phyloP scores from a whole-genome alignment of 345 rosid genomes.

The Brassica juncea region DNA sequence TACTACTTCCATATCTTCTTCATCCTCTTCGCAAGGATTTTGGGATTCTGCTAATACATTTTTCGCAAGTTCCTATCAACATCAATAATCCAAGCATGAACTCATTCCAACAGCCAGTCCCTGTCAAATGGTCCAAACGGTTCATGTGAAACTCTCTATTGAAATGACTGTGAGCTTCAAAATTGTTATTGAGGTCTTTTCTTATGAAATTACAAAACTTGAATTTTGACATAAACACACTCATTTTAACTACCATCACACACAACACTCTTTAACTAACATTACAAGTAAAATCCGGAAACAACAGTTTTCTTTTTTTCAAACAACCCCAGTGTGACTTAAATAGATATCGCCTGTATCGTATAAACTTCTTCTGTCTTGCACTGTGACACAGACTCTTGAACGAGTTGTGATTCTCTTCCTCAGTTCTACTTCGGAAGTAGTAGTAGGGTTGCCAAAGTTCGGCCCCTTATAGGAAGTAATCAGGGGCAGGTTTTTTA shows the following conservation, averaged over 20 bases:
- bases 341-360: conserved; percentile 5
- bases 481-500: conserved; percentile 92
- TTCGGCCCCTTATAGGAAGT: conserved; percentile 61
- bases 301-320: conserved; percentile 2
- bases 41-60: neutral
- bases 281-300: conserved; percentile 20
- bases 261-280: conserved; percentile 12
- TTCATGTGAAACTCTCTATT: conserved; percentile 4
- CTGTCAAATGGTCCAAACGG: neutral
- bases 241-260: conserved; percentile 25
- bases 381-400: conserved; percentile 3
- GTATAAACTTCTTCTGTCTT: conserved; percentile 17
- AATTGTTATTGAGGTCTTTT: conserved; percentile 22
- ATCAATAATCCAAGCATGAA: conserved; percentile 1
- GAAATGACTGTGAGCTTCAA: conserved; percentile 6
- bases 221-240: neutral
- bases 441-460: conserved; percentile 2
- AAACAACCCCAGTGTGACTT: neutral
- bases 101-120: neutral
- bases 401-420: conserved; percentile 15
- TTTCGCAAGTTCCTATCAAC: neutral
- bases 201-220: conserved; percentile 13
- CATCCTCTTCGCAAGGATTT: neutral
- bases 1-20: neutral
- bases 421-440: neutral